Percentiles rank a stretch among this genome's conserved stretches.
Evolutionary conservation across 306 rosid species (phyloP).

Genomic region (Ochetophila trinervis): DNA sequence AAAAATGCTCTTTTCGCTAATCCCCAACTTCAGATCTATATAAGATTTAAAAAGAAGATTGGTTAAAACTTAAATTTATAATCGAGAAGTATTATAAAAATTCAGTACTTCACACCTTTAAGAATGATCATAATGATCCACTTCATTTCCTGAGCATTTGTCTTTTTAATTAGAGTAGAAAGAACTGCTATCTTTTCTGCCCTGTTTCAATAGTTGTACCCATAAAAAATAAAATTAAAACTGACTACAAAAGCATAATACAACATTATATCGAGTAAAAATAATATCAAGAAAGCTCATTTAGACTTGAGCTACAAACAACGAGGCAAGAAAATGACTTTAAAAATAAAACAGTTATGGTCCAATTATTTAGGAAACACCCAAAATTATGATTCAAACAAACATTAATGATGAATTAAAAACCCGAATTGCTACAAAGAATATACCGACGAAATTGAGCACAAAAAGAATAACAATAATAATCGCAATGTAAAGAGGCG

Average conservation of each 20-base stretch:
- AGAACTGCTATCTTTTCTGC: conserved; percentile 69
- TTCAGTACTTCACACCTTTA: conserved; percentile 55
- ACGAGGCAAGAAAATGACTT: too few relatives aligned
- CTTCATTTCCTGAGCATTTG: conserved; percentile 96
- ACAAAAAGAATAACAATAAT: too few relatives aligned
- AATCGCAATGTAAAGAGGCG: too few relatives aligned
- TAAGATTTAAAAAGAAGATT: neutral
- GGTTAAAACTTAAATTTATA: conserved; percentile 3
- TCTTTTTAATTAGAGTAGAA: conserved; percentile 71
- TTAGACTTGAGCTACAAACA: neutral
- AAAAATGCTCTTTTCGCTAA: conserved; percentile 88
- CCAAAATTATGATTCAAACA: too few relatives aligned
- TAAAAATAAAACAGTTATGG: too few relatives aligned
- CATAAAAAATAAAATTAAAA: conserved; percentile 12
- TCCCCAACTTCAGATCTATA: conserved; percentile 88
- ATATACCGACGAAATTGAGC: too few relatives aligned
- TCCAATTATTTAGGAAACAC: too few relatives aligned
- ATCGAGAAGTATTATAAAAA: conserved; percentile 7
- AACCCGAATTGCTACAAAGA: too few relatives aligned
- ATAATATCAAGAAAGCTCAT: conserved; percentile 7
- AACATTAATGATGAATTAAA: too few relatives aligned
- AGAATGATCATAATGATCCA: conserved; percentile 96
- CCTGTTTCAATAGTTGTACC: conserved; percentile 43
- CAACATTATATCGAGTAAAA: conserved; percentile 4
- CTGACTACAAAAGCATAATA: neutral